Percentiles rank a stretch among this genome's conserved stretches.
phyloP scores from a whole-genome alignment of 208 protist species.

The Trypanosoma cruzi region DNA sequence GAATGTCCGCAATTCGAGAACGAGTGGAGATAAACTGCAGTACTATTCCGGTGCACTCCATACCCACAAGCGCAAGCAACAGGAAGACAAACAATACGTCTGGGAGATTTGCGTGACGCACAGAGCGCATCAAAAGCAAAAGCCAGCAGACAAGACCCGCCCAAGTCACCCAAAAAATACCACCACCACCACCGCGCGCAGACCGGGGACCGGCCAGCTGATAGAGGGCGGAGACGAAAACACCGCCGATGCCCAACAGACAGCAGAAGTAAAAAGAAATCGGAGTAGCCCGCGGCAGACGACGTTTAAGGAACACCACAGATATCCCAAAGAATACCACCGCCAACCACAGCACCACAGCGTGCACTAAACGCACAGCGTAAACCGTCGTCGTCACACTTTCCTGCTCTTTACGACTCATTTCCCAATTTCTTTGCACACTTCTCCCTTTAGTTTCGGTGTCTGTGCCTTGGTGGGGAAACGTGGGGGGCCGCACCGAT shows the following conservation, averaged over 20 bases:
- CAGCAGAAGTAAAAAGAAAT: not conserved
- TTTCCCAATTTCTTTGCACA: slow-evolving; percentile 5
- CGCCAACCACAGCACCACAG: slow-evolving; percentile 8
- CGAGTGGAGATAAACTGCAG: slow-evolving; percentile 2
- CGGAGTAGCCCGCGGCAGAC: not conserved
- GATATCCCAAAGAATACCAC: not conserved
- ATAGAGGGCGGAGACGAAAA: not conserved
- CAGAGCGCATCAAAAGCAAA: not conserved
- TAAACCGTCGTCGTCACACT: not conserved
- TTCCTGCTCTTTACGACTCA: not conserved
- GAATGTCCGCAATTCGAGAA: not conserved
- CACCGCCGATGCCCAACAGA: not conserved
- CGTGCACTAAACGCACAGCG: not conserved
- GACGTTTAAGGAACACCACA: not conserved
- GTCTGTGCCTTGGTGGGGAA: not conserved
- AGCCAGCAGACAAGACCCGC: slow-evolving; percentile 6
- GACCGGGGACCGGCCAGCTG: not conserved
- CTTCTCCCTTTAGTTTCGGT: not conserved
- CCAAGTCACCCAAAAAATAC: not conserved
- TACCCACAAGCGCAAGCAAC: slow-evolving; percentile 3
- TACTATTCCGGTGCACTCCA: slow-evolving; percentile 16
- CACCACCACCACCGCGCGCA: not conserved
- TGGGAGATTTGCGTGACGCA: not conserved
- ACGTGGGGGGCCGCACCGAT: too few relatives aligned
- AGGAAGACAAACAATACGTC: not conserved